These are phyloP conservation scores for Westerdykella ornata DNA, from an alignment of 2,329 filamentous ascomycete genomes.

Conservation along the genomic window DNA sequence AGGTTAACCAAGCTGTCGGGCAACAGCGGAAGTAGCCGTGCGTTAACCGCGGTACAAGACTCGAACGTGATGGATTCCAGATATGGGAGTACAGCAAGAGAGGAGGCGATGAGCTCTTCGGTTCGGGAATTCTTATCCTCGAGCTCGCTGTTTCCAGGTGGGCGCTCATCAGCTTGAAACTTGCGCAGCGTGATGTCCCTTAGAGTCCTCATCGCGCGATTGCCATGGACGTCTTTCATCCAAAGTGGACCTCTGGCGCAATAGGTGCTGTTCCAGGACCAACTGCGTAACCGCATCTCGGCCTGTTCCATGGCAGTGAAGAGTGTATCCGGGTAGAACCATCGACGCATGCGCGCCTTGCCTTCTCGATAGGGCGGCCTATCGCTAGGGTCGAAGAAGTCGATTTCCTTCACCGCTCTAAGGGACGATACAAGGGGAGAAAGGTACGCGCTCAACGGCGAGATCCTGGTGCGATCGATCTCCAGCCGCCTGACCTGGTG, in stretches of 20 bases:
- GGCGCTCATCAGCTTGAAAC: constrained; percentile 19
- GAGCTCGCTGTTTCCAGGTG: constrained; percentile 11
- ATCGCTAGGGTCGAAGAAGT: constrained; percentile 60
- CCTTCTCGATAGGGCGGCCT: constrained; percentile 58
- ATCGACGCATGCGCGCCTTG: constrained; percentile 48
- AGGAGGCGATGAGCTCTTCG: constrained; percentile 43
- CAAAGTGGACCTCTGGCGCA: constrained; percentile 30
- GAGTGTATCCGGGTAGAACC: constrained; percentile 61
- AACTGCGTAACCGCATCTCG: constrained; percentile 43
- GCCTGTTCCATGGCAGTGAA: constrained; percentile 56
- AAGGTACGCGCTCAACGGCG: constrained; percentile 52
- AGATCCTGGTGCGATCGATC: constrained; percentile 55
- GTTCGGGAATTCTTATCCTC: constrained; percentile 20
- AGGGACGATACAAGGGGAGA: constrained; percentile 55
- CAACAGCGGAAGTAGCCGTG: constrained; percentile 59
- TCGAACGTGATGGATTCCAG: constrained; percentile 66
- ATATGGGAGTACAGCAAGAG: constrained; percentile 53
- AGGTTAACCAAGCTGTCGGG: constrained; percentile 61
- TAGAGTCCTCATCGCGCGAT: constrained; percentile 33
- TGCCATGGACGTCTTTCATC: constrained; percentile 44
- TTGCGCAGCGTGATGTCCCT: constrained; percentile 33
- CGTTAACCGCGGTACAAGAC: constrained; percentile 65
- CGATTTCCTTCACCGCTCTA: constrained; percentile 61
- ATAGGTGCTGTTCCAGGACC: constrained; percentile 53
- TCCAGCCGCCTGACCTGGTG: constrained; percentile 64